Evolutionary conservation across 495 filamentous ascomycete species (phyloP).

Genomic region (Xylaria palmicola): DNA sequence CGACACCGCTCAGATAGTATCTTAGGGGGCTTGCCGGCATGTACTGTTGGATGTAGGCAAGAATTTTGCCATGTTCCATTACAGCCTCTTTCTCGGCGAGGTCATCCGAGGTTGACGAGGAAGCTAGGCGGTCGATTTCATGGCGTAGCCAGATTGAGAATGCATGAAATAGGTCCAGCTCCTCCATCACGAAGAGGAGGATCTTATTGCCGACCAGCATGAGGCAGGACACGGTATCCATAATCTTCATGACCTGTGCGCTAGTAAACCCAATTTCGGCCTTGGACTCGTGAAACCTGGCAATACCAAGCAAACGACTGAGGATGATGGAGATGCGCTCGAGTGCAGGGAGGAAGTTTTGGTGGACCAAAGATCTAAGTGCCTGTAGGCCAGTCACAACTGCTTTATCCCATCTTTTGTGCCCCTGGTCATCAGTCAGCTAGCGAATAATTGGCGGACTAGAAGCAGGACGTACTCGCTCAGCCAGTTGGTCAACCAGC

Average conservation of each 20-base stretch:
- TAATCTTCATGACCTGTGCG: slow-evolving; percentile 48
- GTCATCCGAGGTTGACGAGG: slow-evolving; percentile 49
- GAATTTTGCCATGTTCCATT: slow-evolving; percentile 53
- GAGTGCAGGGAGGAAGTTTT: slow-evolving; percentile 83
- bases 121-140: slow-evolving; percentile 68
- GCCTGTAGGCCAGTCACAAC: slow-evolving; percentile 72
- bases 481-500: slow-evolving; percentile 80
- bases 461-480: slow-evolving; percentile 61
- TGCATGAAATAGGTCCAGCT: slow-evolving; percentile 70
- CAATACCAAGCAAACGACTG: slow-evolving; percentile 80
- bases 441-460: not conserved
- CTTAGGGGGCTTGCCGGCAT: slow-evolving; percentile 47
- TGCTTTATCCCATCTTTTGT: slow-evolving; percentile 94
- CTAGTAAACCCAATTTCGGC: slow-evolving; percentile 63
- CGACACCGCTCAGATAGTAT: slow-evolving; percentile 38
- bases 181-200: slow-evolving; percentile 67
- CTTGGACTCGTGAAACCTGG: slow-evolving; percentile 71
- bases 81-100: slow-evolving; percentile 52
- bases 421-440: slow-evolving; percentile 56
- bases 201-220: slow-evolving; percentile 73
- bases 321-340: slow-evolving; percentile 81
- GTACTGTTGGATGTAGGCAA: slow-evolving; percentile 53
- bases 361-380: slow-evolving; percentile 74
- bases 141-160: slow-evolving; percentile 86
- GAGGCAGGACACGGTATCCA: slow-evolving; percentile 74